A percentile compares a stretch with the other conserved stretches of the same genome.
Evolutionary conservation across 2,329 filamentous ascomycete species (phyloP).

Genomic region (Fusarium duplospermum): DNA sequence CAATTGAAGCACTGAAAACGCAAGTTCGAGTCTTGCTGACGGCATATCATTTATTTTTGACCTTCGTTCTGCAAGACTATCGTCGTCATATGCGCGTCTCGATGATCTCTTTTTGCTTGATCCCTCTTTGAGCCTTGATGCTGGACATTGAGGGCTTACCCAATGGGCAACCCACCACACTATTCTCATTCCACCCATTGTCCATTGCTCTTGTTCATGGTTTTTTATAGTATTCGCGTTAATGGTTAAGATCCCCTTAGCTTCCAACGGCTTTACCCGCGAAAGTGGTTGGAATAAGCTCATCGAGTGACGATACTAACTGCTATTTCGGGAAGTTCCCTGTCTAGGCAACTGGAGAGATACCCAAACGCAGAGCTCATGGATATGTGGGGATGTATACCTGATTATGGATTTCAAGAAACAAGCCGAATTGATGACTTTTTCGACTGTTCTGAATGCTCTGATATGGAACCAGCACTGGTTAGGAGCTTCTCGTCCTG

Average conservation of each 20-base stretch:
- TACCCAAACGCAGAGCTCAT: not conserved
- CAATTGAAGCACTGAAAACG: conserved; percentile 35
- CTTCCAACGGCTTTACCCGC: not conserved
- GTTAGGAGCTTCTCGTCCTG: not conserved
- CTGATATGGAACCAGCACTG: not conserved
- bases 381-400: not conserved
- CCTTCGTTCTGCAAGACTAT: not conserved
- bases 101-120: not conserved
- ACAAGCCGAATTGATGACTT: not conserved
- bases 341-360: not conserved
- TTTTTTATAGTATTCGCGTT: not conserved
- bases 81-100: not conserved
- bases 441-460: not conserved
- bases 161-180: no score
- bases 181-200: not conserved
- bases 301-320: not conserved
- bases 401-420: not conserved
- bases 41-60: conserved; percentile 23
- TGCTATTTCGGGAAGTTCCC: not conserved
- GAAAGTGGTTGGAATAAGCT: not conserved
- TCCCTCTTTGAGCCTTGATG: not conserved
- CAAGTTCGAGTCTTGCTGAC: conserved; percentile 41
- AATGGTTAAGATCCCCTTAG: no score
- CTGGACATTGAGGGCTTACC: not conserved
- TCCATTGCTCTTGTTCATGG: not conserved